Evolutionary conservation across 345 rosid genomes (phyloP).

Genomic region (Bruguiera parviflora): DNA sequence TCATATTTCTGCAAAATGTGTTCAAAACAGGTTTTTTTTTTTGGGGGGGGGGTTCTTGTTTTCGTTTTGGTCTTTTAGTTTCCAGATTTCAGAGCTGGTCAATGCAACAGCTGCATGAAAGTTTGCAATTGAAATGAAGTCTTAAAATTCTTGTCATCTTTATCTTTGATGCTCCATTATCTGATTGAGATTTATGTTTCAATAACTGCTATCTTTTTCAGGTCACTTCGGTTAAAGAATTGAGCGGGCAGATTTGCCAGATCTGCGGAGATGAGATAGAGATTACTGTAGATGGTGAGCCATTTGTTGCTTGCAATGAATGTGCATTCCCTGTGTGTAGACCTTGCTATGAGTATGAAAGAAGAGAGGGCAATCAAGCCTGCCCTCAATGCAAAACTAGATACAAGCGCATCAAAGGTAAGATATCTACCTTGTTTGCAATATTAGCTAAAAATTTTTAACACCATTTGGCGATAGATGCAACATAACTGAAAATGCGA

Average conservation of each 20-base stretch:
- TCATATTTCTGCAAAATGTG: background rate
- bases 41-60: conserved; percentile 4
- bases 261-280: conserved; percentile 92
- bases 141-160: conserved; percentile 6
- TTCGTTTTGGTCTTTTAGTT: conserved; percentile 3
- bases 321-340: conserved; percentile 97
- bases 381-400: conserved; percentile 95
- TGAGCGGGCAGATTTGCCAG: conserved; percentile 80
- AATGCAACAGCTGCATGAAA: conserved; percentile 18
- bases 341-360: conserved; percentile 84
- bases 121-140: conserved; percentile 11
- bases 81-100: conserved; percentile 24
- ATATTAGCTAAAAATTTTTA: background rate
- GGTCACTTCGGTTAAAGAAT: conserved; percentile 64
- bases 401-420: conserved; percentile 83
- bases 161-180: conserved; percentile 5
- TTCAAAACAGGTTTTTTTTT: background rate
- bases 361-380: conserved; percentile 88
- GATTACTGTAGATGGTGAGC: conserved; percentile 62
- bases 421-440: background rate
- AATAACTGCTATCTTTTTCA: conserved; percentile 25
- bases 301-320: conserved; percentile 92
- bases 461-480: background rate
- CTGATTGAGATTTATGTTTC: conserved; percentile 13
- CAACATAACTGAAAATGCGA: conserved; percentile 11